phyloP scores from a whole-genome alignment of 1,284 basidiomycete genomes.

The Bjerkandera adusta region DNA sequence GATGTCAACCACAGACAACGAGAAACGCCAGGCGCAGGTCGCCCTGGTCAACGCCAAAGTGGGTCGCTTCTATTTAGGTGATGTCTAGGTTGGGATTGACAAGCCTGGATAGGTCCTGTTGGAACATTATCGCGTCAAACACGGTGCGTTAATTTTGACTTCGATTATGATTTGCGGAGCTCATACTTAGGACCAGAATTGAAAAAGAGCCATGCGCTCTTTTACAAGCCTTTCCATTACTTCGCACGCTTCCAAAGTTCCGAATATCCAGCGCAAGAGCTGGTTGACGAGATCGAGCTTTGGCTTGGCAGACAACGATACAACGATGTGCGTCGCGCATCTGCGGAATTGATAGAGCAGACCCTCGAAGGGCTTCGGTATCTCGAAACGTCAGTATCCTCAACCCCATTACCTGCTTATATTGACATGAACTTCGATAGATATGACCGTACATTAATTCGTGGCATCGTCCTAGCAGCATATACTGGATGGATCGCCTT shows the following conservation, averaged over 20 bases:
- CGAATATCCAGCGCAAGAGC: constrained; percentile 24
- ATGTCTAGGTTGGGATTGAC: constrained; percentile 1
- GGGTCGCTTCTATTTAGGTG: constrained; percentile 2
- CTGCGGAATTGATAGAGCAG: constrained; percentile 53
- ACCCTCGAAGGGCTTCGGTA: constrained; percentile 74
- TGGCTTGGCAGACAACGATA: constrained; percentile 45
- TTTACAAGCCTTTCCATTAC: constrained; percentile 65
- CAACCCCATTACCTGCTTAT: neutral
- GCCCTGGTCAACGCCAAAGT: constrained; percentile 72
- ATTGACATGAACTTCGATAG: constrained; percentile 27
- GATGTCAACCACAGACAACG: constrained; percentile 27
- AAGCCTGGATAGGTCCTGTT: constrained; percentile 51
- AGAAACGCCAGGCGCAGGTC: constrained; percentile 48
- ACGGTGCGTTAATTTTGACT: constrained; percentile 44
- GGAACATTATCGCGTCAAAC: constrained; percentile 81
- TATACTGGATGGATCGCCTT: constrained; percentile 82
- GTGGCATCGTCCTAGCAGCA: constrained; percentile 65
- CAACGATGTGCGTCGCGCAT: constrained; percentile 47
- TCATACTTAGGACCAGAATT: constrained; percentile 50
- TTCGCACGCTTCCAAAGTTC: constrained; percentile 41
- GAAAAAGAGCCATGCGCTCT: constrained; percentile 54
- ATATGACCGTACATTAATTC: constrained; percentile 77
- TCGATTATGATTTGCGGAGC: constrained; percentile 35
- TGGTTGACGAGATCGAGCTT: constrained; percentile 41
- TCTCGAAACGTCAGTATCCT: constrained; percentile 63